Evolutionary conservation across 169 alveolate genomes (phyloP).

Genomic region (Plasmodium relictum): DNA sequence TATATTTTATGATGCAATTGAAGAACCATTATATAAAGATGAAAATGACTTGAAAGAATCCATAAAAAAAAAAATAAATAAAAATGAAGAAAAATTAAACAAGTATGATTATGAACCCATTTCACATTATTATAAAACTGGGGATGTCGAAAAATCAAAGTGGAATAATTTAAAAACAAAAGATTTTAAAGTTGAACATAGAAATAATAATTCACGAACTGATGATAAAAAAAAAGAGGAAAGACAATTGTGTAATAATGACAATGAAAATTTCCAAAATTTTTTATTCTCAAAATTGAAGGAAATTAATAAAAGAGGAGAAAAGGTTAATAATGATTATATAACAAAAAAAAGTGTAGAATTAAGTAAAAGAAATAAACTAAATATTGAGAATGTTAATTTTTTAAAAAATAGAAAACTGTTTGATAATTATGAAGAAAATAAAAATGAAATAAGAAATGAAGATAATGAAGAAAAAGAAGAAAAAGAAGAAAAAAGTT

Average conservation of each 20-base stretch:
- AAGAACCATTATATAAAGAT: no score
- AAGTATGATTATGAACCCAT: background rate
- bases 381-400: background rate
- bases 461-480: no score
- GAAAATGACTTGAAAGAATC: no score
- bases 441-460: background rate
- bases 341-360: background rate
- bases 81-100: background rate
- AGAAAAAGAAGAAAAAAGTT: no score
- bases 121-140: background rate
- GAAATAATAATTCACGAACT: background rate
- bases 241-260: background rate
- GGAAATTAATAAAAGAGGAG: background rate
- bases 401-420: background rate
- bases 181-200: slow-evolving; percentile 15
- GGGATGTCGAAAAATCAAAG: background rate
- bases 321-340: background rate
- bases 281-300: no score
- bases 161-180: slow-evolving; percentile 32
- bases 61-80: background rate
- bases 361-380: no score
- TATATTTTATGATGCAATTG: no score
- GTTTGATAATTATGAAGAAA: background rate
- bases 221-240: background rate
- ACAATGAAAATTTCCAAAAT: background rate